Evolutionary conservation across 2,329 filamentous ascomycete genomes (phyloP).

Genomic region (Botrytis cinerea): DNA sequence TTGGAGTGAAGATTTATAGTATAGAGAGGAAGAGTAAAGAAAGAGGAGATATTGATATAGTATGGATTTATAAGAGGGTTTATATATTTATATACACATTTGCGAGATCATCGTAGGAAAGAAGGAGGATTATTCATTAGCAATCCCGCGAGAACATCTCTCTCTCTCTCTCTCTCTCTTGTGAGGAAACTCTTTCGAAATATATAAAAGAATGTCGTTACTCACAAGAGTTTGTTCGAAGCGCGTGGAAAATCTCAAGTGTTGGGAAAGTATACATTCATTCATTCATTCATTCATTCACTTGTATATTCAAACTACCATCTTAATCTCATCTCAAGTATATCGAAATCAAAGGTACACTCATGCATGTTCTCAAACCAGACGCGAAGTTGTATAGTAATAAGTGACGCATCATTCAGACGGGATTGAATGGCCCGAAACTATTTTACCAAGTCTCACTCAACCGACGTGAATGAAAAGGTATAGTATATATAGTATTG

Average conservation of each 20-base stretch:
- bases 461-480: neutral
- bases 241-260: neutral
- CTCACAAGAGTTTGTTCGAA: neutral
- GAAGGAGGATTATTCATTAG: too few species aligned
- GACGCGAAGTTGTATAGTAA: too few species aligned
- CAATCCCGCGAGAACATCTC: too few species aligned
- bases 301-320: fast-evolving
- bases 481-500: neutral
- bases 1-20: too few species aligned
- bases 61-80: too few species aligned
- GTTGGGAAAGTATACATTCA: neutral
- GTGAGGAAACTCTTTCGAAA: fast-evolving
- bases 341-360: neutral
- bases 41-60: too few species aligned
- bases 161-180: neutral
- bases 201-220: neutral
- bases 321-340: neutral
- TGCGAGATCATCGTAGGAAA: too few species aligned
- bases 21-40: too few species aligned
- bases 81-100: too few species aligned
- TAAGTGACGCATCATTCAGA: neutral
- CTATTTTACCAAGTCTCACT: neutral
- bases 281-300: neutral
- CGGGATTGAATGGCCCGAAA: neutral
- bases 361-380: neutral